A percentile compares a stretch with the other conserved stretches of the same genome.
These are phyloP conservation scores for Rhododendron molle DNA, from an alignment of 148 eudicot genomes.

Conservation along the genomic window DNA sequence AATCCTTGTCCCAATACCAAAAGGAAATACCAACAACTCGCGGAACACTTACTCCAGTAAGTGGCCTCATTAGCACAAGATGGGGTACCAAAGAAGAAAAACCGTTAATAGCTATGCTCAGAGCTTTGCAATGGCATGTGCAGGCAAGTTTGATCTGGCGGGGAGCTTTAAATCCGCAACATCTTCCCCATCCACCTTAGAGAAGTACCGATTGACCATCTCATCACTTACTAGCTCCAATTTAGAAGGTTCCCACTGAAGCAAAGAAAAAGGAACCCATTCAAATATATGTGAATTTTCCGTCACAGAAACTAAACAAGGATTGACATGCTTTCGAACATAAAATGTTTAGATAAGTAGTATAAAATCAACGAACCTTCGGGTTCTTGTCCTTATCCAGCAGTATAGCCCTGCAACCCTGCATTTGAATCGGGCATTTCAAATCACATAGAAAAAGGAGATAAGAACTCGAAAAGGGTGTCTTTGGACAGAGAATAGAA, in stretches of 20 bases:
- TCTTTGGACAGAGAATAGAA: neutral
- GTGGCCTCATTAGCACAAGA: neutral
- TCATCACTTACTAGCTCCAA: slow-evolving; percentile 55
- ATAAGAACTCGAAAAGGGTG: neutral
- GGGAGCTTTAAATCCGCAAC: slow-evolving; percentile 79
- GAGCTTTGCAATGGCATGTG: slow-evolving; percentile 76
- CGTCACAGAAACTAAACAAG: neutral
- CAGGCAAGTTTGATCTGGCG: slow-evolving; percentile 53
- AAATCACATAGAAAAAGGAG: neutral
- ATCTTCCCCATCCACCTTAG: slow-evolving; percentile 43
- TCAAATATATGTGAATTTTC: neutral
- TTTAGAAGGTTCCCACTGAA: slow-evolving; percentile 83
- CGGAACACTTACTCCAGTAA: neutral
- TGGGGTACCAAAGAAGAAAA: neutral
- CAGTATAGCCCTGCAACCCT: slow-evolving; percentile 93
- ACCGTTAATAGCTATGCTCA: slow-evolving; percentile 18
- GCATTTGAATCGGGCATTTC: slow-evolving; percentile 22
- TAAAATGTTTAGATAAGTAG: neutral
- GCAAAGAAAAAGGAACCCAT: neutral
- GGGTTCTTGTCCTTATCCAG: slow-evolving; percentile 85
- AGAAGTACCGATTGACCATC: slow-evolving; percentile 68
- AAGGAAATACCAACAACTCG: neutral
- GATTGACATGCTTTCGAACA: neutral
- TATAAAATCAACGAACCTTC: slow-evolving; percentile 41
- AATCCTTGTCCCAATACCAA: neutral